Evolutionary conservation across 2,329 filamentous ascomycete species (phyloP), one percentile per base, ranked within the genome.

Genomic region (Plenodomus tracheiphilus): DNA sequence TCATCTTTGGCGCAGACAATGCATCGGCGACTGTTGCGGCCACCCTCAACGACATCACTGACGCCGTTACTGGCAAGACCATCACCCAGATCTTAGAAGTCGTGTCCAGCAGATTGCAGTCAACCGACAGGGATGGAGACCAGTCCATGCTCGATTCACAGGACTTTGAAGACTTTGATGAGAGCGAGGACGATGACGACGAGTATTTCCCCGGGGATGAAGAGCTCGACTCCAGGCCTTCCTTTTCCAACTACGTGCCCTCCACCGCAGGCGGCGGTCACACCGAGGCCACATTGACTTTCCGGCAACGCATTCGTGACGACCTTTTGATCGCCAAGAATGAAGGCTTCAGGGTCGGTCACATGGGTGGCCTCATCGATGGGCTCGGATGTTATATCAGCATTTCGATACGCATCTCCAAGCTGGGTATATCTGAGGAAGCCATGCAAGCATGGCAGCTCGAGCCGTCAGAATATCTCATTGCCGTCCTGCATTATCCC

Each of bases 361-460:
- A 85, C 25, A 68, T 88, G 10, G 79, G 78, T 11, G 75, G 79
- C 16, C 73, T 84, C 16, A 68, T 78, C 19, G 65, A 75, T 1
- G 73, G 74, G 10, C 79, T 74, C 49, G 75, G 69, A 20, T 74
- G 77, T 43, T 81, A 81, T 51, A 69, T 94, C 16, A 85, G 84
- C 4, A 71, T 94, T 2, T 90, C 91, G 0, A 81, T 88, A 22
- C 84, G 84, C 3, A 81, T 89, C 22, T 76, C 80, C 3, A 88
- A 87, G 59, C 80, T 96, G 1, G 85, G 82, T 0, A 82, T 96
- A 11, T 87, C 89, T 0, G 80, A 86, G 32, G 88, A 92, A 62
- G 85, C 85, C 0, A 81, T 90, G 70, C 80, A 87, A 62, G 88
- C 91, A 1, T 96, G 91, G 91, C 81, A 86, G 51, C 69, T 96